Conservation (phyloP, 345 rosid species). For the Eucalyptus curtisii region DNA sequence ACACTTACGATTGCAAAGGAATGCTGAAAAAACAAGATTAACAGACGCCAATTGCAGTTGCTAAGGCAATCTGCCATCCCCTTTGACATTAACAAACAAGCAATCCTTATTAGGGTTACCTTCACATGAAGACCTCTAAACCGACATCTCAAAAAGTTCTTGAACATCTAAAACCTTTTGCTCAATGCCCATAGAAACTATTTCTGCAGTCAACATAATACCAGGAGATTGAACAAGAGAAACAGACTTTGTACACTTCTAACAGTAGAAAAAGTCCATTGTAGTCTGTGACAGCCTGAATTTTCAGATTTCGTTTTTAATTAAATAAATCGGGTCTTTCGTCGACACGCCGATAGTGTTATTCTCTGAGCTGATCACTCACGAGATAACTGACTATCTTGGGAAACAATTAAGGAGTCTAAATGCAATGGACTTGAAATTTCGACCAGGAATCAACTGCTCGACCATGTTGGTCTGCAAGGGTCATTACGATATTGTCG, state of each 20-base stretch:
- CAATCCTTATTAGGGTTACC: slow-evolving; percentile 55
- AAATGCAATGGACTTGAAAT: no score
- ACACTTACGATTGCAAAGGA: not conserved
- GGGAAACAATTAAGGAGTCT: no score
- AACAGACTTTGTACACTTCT: not conserved
- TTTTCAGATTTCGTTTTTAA: no score
- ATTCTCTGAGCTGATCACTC: no score
- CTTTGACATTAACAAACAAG: slow-evolving; percentile 52
- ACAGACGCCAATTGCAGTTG: slow-evolving; percentile 41
- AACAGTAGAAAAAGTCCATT: not conserved
- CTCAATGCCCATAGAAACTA: slow-evolving; percentile 46
- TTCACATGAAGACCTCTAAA: slow-evolving; percentile 86
- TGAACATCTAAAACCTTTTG: slow-evolving; percentile 67
- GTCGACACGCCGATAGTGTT: no score
- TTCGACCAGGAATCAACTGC: no score
- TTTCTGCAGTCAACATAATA: slow-evolving; percentile 35
- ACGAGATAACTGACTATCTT: no score
- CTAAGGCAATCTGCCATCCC: slow-evolving; percentile 29
- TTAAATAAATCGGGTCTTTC: no score
- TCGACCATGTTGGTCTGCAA: no score
- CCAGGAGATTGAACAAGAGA: slow-evolving; percentile 3
- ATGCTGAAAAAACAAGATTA: not conserved
- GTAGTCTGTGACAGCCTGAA: not conserved
- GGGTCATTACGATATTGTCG: no score
- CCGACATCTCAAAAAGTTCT: slow-evolving; percentile 58